These are phyloP conservation scores for Fusarium phyllophilum DNA, from an alignment of 2,329 filamentous ascomycete genomes.

Conservation along the genomic window DNA sequence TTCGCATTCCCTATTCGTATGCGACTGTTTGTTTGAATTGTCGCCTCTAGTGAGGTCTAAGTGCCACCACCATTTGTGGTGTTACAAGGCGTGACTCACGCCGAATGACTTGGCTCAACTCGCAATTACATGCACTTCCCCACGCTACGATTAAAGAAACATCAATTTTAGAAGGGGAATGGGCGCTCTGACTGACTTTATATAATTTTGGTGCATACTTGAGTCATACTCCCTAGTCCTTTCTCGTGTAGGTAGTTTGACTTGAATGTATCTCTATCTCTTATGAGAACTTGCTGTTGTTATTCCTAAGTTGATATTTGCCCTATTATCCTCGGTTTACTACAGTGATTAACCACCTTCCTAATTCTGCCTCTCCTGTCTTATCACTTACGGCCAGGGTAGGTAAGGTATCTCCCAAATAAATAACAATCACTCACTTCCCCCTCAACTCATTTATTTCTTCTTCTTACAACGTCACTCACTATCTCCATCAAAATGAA, in stretches of 20 bases:
- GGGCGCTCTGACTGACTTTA: conserved; percentile 1
- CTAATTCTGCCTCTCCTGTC: conserved; percentile 7
- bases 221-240: conserved; percentile 3
- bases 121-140: not conserved
- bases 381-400: not conserved
- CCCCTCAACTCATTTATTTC: not conserved
- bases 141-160: not conserved
- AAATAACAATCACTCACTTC: not conserved
- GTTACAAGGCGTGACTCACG: conserved; percentile 38
- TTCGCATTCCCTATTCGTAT: not conserved
- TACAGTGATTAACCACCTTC: conserved; percentile 29
- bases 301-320: not conserved
- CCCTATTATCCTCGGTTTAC: not conserved
- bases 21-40: not conserved
- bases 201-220: not conserved
- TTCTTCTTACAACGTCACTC: not conserved
- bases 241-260: not conserved
- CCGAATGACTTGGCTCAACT: conserved; percentile 33
- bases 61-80: not conserved
- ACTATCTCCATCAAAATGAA: conserved; percentile 35
- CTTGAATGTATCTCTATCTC: not conserved
- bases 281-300: not conserved
- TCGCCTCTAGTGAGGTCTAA: not conserved
- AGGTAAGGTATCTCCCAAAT: not conserved
- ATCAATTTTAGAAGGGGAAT: not conserved